Conservation (phyloP, 73 alveolate species). For the Paramecium octaurelia region DNA sequence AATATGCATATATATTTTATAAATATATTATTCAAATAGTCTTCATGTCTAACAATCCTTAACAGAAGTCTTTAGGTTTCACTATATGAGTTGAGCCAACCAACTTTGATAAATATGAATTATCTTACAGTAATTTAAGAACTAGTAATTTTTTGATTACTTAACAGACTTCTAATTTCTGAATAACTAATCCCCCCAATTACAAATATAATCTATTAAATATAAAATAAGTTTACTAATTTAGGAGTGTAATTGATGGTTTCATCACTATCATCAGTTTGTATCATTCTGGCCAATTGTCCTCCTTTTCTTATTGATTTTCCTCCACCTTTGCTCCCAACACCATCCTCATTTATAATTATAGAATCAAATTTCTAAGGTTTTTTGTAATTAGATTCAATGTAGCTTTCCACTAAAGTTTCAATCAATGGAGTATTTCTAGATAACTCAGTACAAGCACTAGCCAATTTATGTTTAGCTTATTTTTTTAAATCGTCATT, state of each 20-base stretch:
- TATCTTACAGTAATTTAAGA: background rate
- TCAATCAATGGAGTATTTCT: constrained; percentile 59
- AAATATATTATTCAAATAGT: background rate
- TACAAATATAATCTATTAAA: constrained; percentile 26
- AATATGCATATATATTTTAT: background rate
- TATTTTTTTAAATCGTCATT: constrained; percentile 24
- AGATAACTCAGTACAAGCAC: constrained; percentile 42
- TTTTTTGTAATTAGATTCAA: constrained; percentile 49
- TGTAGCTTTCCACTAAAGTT: constrained; percentile 37
- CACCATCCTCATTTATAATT: constrained; percentile 51
- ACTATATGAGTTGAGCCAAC: constrained; percentile 19
- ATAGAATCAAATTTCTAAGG: constrained; percentile 44
- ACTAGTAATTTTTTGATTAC: background rate
- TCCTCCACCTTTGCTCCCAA: background rate
- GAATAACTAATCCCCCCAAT: constrained; percentile 52
- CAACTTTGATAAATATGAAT: background rate
- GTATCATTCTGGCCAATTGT: constrained; percentile 29
- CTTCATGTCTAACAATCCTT: background rate
- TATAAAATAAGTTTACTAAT: background rate
- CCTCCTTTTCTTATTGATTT: constrained; percentile 51
- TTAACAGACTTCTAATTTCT: constrained; percentile 39
- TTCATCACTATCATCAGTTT: constrained; percentile 28
- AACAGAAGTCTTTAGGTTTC: constrained; percentile 41
- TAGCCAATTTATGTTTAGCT: constrained; percentile 49
- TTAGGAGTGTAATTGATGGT: background rate